A percentile compares a stretch with the other conserved stretches of the same genome.
phyloP scores from a whole-genome alignment of 257 asterid species.

The Orobanche coerulescens region DNA sequence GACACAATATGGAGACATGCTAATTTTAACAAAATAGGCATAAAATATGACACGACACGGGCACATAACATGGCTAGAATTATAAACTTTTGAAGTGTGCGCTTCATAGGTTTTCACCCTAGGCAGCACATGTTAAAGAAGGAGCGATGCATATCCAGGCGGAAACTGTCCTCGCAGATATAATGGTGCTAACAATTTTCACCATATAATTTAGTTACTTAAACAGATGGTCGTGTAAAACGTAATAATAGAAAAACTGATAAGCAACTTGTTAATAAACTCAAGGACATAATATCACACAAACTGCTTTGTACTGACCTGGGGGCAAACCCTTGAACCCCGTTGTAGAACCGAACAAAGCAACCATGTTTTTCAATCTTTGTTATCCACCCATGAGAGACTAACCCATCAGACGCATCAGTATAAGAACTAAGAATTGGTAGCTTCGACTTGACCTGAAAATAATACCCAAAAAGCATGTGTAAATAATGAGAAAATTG shows the following conservation, averaged over 20 bases:
- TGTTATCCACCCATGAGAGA: slow-evolving; percentile 96
- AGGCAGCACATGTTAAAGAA: background rate
- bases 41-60: too few species aligned
- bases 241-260: background rate
- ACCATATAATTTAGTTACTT: background rate
- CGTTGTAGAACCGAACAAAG: slow-evolving; percentile 95
- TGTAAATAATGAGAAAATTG: background rate
- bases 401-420: slow-evolving; percentile 78
- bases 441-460: slow-evolving; percentile 84
- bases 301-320: slow-evolving; percentile 42
- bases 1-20: too few species aligned
- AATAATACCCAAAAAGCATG: background rate
- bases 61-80: too few species aligned
- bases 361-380: slow-evolving; percentile 93
- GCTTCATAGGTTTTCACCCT: too few species aligned
- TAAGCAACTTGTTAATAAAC: background rate
- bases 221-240: background rate
- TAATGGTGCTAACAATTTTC: background rate
- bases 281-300: slow-evolving; percentile 6
- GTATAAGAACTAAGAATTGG: slow-evolving; percentile 65
- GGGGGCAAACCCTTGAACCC: slow-evolving; percentile 91
- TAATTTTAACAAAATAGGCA: too few species aligned
- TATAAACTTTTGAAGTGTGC: too few species aligned
- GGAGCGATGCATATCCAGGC: background rate
- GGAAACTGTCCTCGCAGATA: background rate